Conservation (phyloP, 805 yeast species). For the Sugiyamaella americana region DNA sequence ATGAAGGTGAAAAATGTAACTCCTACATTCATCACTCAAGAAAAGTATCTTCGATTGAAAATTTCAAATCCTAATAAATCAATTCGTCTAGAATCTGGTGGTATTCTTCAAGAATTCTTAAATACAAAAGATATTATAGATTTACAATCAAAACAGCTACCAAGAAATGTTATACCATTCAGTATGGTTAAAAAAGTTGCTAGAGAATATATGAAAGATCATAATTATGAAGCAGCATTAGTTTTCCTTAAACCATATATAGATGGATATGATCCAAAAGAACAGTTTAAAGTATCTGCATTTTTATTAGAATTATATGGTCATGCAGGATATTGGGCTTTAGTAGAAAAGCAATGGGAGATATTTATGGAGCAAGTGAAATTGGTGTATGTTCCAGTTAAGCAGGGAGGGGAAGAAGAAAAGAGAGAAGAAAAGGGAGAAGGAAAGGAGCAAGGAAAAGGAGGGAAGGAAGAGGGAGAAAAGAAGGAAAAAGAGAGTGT, state of each 20-base stretch:
- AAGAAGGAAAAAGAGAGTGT: too few relatives aligned
- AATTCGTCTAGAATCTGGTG: constrained; percentile 5
- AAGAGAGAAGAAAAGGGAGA: too few relatives aligned
- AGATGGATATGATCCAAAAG: neutral
- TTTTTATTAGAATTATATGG: constrained; percentile 7
- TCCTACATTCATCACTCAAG: constrained; percentile 21
- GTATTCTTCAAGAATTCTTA: constrained; percentile 16
- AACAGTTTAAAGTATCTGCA: constrained; percentile 1
- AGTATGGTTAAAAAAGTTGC: constrained; percentile 23
- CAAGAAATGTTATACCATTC: constrained; percentile 26
- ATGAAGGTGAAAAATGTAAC: constrained; percentile 17
- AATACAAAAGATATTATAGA: constrained; percentile 22
- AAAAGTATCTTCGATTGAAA: constrained; percentile 21
- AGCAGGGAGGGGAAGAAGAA: neutral
- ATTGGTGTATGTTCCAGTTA: constrained; percentile 1
- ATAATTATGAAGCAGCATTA: constrained; percentile 17
- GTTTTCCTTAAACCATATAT: constrained; percentile 18
- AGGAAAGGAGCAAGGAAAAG: too few relatives aligned
- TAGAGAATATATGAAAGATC: constrained; percentile 15
- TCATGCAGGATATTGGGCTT: constrained; percentile 10
- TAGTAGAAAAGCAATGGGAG: constrained; percentile 10
- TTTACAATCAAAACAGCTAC: constrained; percentile 20
- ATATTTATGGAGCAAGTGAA: neutral
- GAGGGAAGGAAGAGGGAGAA: too few relatives aligned
- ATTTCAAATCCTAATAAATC: neutral